Percentiles rank a stretch among this genome's conserved stretches.
Evolutionary conservation across 495 filamentous ascomycete genomes (phyloP).

Genomic region (Tuber microsphaerosporum): DNA sequence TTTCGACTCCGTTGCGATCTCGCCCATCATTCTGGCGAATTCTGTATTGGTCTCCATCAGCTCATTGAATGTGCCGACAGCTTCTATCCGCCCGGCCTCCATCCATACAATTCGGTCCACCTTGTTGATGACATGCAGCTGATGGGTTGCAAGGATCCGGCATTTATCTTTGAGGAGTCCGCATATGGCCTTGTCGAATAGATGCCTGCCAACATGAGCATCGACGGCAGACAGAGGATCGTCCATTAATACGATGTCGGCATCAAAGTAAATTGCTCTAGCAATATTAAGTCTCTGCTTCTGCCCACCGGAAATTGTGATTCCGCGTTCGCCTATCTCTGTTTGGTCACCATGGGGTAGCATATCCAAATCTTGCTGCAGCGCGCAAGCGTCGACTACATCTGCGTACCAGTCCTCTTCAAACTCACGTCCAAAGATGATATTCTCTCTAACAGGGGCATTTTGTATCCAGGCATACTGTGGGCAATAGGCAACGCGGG

Average conservation of each 20-base stretch:
- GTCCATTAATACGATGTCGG: slow-evolving; percentile 76
- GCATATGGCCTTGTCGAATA: slow-evolving; percentile 91
- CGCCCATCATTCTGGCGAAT: slow-evolving; percentile 76
- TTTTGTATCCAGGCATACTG: slow-evolving; percentile 99
- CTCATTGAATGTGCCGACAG: slow-evolving; percentile 79
- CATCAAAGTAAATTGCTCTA: slow-evolving; percentile 75
- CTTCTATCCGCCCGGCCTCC: slow-evolving; percentile 72
- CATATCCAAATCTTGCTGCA: slow-evolving; percentile 68
- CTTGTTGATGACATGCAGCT: slow-evolving; percentile 81
- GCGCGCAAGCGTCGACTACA: slow-evolving; percentile 58
- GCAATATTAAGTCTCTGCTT: slow-evolving; percentile 80
- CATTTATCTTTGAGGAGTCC: slow-evolving; percentile 84
- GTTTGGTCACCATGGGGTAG: slow-evolving; percentile 65
- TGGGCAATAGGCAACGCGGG: slow-evolving; percentile 77
- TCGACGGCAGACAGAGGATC: slow-evolving; percentile 78
- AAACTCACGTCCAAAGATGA: slow-evolving; percentile 79
- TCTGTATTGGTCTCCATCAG: slow-evolving; percentile 66
- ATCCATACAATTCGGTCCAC: slow-evolving; percentile 90
- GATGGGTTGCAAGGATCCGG: slow-evolving; percentile 86
- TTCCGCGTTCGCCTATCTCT: slow-evolving; percentile 71
- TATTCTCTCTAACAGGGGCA: slow-evolving; percentile 74
- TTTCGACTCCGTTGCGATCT: slow-evolving; percentile 67
- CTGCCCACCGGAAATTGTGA: slow-evolving; percentile 76
- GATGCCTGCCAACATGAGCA: slow-evolving; percentile 82
- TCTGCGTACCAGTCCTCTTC: slow-evolving; percentile 59